A percentile compares a stretch with the other conserved stretches of the same genome.
Conservation (phyloP, 2,329 filamentous ascomycete species). For the Chaetomium olivaceum region DNA sequence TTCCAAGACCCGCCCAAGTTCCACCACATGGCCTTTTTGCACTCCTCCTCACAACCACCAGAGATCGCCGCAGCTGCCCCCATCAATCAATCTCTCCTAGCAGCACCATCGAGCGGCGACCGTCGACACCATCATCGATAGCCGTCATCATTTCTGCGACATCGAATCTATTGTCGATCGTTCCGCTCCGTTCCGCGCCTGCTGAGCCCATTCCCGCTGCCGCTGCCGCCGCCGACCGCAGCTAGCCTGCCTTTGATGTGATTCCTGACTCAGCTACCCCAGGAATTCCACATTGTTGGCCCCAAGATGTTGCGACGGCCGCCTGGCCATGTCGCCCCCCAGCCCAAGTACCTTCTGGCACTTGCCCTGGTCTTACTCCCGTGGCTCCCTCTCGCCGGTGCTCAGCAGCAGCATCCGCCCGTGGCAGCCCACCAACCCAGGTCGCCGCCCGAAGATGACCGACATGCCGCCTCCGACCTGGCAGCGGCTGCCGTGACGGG, state of each 20-base stretch:
- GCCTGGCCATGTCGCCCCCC: slow-evolving; percentile 54
- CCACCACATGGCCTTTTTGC: slow-evolving; percentile 27
- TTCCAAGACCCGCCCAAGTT: slow-evolving; percentile 18
- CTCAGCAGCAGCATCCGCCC: slow-evolving; percentile 60
- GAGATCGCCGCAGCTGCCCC: background rate
- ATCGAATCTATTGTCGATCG: background rate
- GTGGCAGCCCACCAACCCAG: slow-evolving; percentile 20
- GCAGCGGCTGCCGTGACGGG: slow-evolving; percentile 32
- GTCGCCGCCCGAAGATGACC: slow-evolving; percentile 30
- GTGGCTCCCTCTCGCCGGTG: slow-evolving; percentile 56
- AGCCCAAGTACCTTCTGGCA: slow-evolving; percentile 53
- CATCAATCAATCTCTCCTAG: slow-evolving; percentile 5
- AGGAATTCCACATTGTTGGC: slow-evolving; percentile 33
- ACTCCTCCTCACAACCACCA: slow-evolving; percentile 9
- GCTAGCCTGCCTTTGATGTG: slow-evolving; percentile 26
- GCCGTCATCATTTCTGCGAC: slow-evolving; percentile 5
- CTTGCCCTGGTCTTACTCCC: slow-evolving; percentile 60
- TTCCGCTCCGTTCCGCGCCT: background rate
- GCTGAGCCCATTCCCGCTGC: slow-evolving; percentile 1
- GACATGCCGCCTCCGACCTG: slow-evolving; percentile 28
- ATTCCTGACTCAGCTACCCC: slow-evolving; percentile 27
- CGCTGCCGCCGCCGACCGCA: slow-evolving; percentile 8
- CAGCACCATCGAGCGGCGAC: background rate
- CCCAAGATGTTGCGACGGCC: slow-evolving; percentile 64
- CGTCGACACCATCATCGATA: background rate